Percentiles rank a stretch among this genome's conserved stretches.
Evolutionary conservation across 306 rosid genomes (phyloP).

Genomic region (Castanopsis chinensis): DNA sequence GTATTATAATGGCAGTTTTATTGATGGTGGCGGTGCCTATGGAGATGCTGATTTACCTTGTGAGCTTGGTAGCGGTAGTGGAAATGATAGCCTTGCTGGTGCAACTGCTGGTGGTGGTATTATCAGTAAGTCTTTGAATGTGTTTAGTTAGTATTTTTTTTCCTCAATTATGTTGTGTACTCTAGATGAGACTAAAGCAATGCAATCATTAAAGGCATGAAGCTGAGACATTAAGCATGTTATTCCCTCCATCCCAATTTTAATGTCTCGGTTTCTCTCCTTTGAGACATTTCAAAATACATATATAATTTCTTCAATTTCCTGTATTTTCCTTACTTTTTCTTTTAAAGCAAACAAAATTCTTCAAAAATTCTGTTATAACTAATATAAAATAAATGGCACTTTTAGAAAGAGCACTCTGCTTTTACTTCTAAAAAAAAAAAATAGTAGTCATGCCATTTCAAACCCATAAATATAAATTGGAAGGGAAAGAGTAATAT

Average conservation of each 20-base stretch:
- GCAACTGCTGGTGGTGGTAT: constrained; percentile 96
- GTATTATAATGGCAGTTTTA: constrained; percentile 64
- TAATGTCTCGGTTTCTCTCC: too few species aligned
- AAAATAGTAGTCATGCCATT: too few species aligned
- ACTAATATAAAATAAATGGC: too few species aligned
- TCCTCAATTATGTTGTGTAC: background rate
- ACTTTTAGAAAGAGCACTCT: too few species aligned
- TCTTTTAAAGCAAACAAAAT: too few species aligned
- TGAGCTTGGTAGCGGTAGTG: constrained; percentile 99
- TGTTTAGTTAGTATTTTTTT: background rate
- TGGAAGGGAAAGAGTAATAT: background rate
- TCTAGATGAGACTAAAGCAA: constrained; percentile 7
- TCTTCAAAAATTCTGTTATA: too few species aligned
- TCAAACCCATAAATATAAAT: too few species aligned
- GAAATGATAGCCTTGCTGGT: constrained; percentile 77
- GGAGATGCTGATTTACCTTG: constrained; percentile 92
- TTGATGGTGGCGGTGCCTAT: constrained; percentile 78
- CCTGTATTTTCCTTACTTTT: too few species aligned
- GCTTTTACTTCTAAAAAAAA: too few species aligned
- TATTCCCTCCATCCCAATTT: too few species aligned
- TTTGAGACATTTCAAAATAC: too few species aligned
- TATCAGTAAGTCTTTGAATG: constrained; percentile 58
- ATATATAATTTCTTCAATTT: too few species aligned
- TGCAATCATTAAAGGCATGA: background rate
- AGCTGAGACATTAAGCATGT: background rate